Evolutionary conservation across 768 basidiomycete genomes (phyloP).

Genomic region (Suillus variegatus): DNA sequence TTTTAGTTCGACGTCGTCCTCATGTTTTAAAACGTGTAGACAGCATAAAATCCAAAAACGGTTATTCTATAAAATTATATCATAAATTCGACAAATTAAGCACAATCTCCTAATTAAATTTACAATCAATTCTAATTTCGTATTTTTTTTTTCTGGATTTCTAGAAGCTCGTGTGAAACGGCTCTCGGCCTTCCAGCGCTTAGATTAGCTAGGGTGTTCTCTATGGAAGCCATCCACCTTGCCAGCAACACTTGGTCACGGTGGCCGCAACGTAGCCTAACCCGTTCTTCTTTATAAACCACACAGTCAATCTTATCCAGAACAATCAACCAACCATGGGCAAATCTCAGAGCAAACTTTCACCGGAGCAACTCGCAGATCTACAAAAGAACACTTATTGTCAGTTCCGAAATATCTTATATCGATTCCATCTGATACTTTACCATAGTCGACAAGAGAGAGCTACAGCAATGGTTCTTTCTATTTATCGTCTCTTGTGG

Average conservation of each 20-base stretch:
- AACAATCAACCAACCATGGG: slow-evolving; percentile 64
- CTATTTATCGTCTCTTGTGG: slow-evolving; percentile 12
- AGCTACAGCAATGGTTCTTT: slow-evolving; percentile 88
- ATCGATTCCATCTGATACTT: slow-evolving; percentile 14
- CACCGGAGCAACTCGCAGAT: slow-evolving; percentile 89
- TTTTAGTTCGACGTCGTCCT: slow-evolving; percentile 14
- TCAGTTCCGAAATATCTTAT: slow-evolving; percentile 38
- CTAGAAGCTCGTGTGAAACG: slow-evolving; percentile 13
- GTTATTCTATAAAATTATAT: slow-evolving; percentile 1
- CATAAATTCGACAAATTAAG: not conserved
- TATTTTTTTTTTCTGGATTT: not conserved
- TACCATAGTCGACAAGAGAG: slow-evolving; percentile 86
- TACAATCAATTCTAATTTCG: not conserved
- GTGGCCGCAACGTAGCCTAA: not conserved
- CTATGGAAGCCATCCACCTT: not conserved
- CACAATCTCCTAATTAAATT: not conserved
- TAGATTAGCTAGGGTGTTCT: slow-evolving; percentile 10
- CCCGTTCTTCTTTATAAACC: slow-evolving; percentile 2
- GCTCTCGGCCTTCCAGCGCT: not conserved
- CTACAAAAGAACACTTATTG: slow-evolving; percentile 99
- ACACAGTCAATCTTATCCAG: not conserved
- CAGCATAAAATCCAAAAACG: slow-evolving; percentile 2
- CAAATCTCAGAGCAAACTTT: slow-evolving; percentile 95
- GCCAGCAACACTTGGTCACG: not conserved
- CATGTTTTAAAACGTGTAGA: slow-evolving; percentile 13